phyloP scores from a whole-genome alignment of 2,329 filamentous ascomycete species.

The Xenosphaeropsis pyriputrescens region DNA sequence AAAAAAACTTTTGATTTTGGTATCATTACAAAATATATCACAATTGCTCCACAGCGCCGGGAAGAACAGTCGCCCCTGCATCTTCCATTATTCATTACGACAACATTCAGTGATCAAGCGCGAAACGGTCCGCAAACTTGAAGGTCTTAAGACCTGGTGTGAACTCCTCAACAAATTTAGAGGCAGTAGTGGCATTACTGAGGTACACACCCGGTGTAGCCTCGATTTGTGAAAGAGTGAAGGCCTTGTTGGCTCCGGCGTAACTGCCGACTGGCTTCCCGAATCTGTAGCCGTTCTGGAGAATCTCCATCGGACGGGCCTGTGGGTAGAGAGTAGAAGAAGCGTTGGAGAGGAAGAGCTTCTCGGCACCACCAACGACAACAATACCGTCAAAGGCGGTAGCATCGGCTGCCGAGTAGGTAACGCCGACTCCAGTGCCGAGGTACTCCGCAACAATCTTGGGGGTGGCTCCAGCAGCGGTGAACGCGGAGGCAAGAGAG shows the following conservation, averaged over 20 bases:
- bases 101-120: constrained; percentile 27
- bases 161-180: constrained; percentile 27
- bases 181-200: constrained; percentile 14
- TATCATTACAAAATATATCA: no score
- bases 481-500: constrained; percentile 32
- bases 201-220: constrained; percentile 26
- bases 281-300: constrained; percentile 48
- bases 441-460: constrained; percentile 47
- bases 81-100: no score
- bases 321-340: constrained; percentile 44
- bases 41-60: no score
- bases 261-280: constrained; percentile 38
- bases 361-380: constrained; percentile 35
- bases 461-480: constrained; percentile 35
- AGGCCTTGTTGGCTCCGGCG: neutral
- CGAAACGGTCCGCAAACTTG: constrained; percentile 51
- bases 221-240: neutral
- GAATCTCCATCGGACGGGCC: constrained; percentile 47
- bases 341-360: constrained; percentile 28
- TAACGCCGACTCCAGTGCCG: constrained; percentile 37
- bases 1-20: no score
- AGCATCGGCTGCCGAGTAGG: constrained; percentile 51
- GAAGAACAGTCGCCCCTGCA: no score
- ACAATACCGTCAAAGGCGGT: constrained; percentile 48
- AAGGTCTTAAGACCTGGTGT: constrained; percentile 46